Evolutionary conservation across 768 basidiomycete species (phyloP), one percentile per base, ranked within the genome.

Genomic region (Leccinum variicolor): DNA sequence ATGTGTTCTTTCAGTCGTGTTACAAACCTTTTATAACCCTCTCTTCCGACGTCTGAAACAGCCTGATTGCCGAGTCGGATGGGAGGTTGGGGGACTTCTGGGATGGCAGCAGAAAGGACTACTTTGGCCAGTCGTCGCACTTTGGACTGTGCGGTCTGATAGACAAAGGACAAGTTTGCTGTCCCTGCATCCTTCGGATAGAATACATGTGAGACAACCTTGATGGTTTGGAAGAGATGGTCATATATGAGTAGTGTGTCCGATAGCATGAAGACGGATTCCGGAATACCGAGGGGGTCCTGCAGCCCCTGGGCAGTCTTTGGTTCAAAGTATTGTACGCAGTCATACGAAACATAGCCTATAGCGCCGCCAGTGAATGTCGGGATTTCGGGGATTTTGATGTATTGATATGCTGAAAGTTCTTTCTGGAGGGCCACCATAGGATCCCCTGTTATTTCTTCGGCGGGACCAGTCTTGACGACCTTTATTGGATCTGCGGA

Each of bases 331-430:
- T 98, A 86, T 56, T 90, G 92, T 56, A 99, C 86, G 72, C 93
- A 94, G 71, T 99, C 97, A 76, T 94, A 99, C 13, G 93, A 84
- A 59, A 99, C 93, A 71, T 97, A 98, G 54, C 97, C 97, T 67
- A 98, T 92, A 1, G 95, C 96, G 47, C 97, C 97, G 48, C 97
- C 97, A 47, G 94, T 96, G 70, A 98, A 97, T 0, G 95, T 95
- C 2, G 92, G 87, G 34, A 96, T 81, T 71, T 95, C 90, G 5
- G 94, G 94, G 25, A 97, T 85, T 70, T 89, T 89, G 73, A 97
- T 83, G 70, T 95, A 97, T 72, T 89, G 81, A 77, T 98, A 92
- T 53, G 88, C 77, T 7, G 86, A 77, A 21, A 99, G 83, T 70
- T 96, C 94, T 64, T 84, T 86, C 75, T 98, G 90, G 47, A 99